phyloP scores from a whole-genome alignment of 805 yeast genomes.

The Danielozyma ontarioensis region DNA sequence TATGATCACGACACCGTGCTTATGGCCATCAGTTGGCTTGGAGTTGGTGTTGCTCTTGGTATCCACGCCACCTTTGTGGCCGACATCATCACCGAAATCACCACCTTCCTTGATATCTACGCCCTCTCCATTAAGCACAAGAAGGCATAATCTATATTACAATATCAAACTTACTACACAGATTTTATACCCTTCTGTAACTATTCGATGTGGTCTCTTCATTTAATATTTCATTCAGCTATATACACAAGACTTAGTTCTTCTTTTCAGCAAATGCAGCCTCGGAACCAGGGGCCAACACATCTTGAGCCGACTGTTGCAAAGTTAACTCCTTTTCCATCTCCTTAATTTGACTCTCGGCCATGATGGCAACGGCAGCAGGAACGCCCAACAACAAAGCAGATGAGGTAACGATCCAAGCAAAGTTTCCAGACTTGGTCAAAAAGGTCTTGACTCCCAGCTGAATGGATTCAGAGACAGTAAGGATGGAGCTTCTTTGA shows the following conservation, averaged over 20 bases:
- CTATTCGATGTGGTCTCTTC: no score
- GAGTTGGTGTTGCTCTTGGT: conserved; percentile 63
- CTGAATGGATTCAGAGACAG: conserved; percentile 26
- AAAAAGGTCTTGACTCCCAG: conserved; percentile 38
- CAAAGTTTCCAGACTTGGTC: conserved; percentile 62
- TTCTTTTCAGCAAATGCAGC: conserved; percentile 34
- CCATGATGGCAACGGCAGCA: conserved; percentile 77
- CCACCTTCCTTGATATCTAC: conserved; percentile 75
- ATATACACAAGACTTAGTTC: conserved; percentile 6
- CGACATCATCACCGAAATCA: conserved; percentile 75
- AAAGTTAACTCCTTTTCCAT: conserved; percentile 87
- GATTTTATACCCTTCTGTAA: neutral
- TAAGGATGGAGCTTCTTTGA: conserved; percentile 52
- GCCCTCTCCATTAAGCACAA: conserved; percentile 82
- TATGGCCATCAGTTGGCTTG: conserved; percentile 54
- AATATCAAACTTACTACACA: neutral
- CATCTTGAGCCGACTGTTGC: conserved; percentile 73
- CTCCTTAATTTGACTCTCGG: conserved; percentile 91
- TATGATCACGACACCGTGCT: conserved; percentile 40
- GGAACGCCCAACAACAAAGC: conserved; percentile 90
- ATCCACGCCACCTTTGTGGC: conserved; percentile 68
- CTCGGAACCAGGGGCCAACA: conserved; percentile 65
- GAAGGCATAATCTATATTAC: conserved; percentile 40
- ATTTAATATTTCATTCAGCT: no score
- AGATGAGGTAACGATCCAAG: conserved; percentile 85